phyloP scores from a whole-genome alignment of 148 eudicot genomes.

The Linanthus parryae region DNA sequence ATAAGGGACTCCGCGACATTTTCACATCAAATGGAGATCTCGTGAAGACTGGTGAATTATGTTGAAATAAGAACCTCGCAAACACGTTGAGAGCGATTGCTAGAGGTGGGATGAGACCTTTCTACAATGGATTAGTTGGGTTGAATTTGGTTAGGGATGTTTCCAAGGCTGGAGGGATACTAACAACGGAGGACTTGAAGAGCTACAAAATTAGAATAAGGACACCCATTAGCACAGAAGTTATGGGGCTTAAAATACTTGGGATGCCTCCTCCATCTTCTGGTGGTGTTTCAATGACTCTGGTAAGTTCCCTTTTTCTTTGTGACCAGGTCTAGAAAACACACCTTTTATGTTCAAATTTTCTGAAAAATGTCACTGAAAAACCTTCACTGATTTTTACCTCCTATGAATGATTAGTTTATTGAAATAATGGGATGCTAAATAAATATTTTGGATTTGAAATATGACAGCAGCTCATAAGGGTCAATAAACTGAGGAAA shows the following conservation, averaged over 20 bases:
- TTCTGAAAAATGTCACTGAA: no score
- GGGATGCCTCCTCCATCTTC: slow-evolving; percentile 45
- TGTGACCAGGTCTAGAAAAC: no score
- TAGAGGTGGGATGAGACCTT: slow-evolving; percentile 16
- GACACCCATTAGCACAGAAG: slow-evolving; percentile 20
- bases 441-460: no score
- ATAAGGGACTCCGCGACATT: slow-evolving; percentile 24
- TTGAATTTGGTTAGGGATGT: slow-evolving; percentile 24
- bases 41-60: slow-evolving; percentile 21
- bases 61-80: slow-evolving; percentile 26
- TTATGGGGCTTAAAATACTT: slow-evolving; percentile 26
- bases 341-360: no score
- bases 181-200: slow-evolving; percentile 28
- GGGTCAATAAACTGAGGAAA: no score
- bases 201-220: slow-evolving; percentile 23
- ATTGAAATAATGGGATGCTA: no score
- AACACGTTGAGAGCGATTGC: slow-evolving; percentile 19
- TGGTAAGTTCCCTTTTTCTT: slow-evolving; percentile 29
- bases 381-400: no score
- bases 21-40: slow-evolving; percentile 23
- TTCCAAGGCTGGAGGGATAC: slow-evolving; percentile 24
- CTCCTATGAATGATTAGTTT: no score
- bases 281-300: slow-evolving; percentile 28
- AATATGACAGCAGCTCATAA: no score
- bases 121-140: slow-evolving; percentile 37